Evolutionary conservation across 192 early-diverging fungal genomes (phyloP), one percentile per base, ranked within the genome.

Genomic region (Backusella tarrabulga): DNA sequence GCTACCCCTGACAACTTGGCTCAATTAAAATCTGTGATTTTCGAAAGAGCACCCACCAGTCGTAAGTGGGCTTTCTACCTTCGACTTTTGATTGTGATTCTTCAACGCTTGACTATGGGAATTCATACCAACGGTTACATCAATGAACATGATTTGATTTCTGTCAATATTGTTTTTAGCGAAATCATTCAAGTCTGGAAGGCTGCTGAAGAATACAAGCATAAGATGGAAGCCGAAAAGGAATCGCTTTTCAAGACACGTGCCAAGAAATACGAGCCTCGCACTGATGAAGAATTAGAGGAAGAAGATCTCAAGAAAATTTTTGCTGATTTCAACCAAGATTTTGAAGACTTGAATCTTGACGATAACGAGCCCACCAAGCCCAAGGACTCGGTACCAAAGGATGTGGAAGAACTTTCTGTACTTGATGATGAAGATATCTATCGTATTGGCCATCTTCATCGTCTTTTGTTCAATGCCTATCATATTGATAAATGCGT

Each of bases 301-400:
- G 94, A 93, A 73, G 81, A 83, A 46, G 90, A 95, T 67, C 83
- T 95, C 36, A 83, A 83, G 41, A 88, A 93, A 73, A 85, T 93
- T 46, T 98, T 98, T 87, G 94, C 95, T 1, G 94, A 95, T 74
- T 97, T 91, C 81, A 91, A 87, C 74, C 93, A 95, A 8, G 96
- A 94, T 66, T 96, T 90, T 80, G 89, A 85, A 21, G 90, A 94
- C 41, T 74, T 93, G 6, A 81, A 85, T 6, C 87, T 86, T 21
- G 88, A 81, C n/a, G 84, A 87, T 6, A 81, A 81, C 3, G 84
- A 85, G 26, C 74, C 36, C 19, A 72, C 4, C 11, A 75, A 78
- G 17, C 52, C 66, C n/a, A 69, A 68, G 32, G 29, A 74, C 3
- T 23, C 66, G 34, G 68, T 50, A 6, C 60, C 78, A 29, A 76